A percentile compares a stretch with the other conserved stretches of the same genome.
Evolutionary conservation across 2,329 filamentous ascomycete genomes (phyloP).

Genomic region (Alternaria solani): DNA sequence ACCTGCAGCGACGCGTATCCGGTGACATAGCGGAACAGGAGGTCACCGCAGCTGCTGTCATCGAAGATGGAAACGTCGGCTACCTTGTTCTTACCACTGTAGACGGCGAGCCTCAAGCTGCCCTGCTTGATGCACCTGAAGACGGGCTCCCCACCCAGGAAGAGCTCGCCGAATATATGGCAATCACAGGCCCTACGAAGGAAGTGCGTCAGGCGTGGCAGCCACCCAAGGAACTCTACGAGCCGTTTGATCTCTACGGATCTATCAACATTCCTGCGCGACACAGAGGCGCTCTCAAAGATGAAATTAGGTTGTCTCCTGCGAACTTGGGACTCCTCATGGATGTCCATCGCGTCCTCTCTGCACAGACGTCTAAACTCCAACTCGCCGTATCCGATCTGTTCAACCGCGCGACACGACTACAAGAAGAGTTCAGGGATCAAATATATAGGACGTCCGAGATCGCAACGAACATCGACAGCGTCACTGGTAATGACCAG

Average conservation of each 20-base stretch:
- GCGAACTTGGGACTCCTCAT: slow-evolving; percentile 76
- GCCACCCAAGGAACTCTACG: slow-evolving; percentile 67
- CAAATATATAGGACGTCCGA: slow-evolving; percentile 73
- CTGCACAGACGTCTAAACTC: slow-evolving; percentile 72
- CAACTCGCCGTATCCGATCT: slow-evolving; percentile 75
- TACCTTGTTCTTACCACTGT: slow-evolving; percentile 64
- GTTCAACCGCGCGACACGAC: slow-evolving; percentile 73
- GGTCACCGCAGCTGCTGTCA: slow-evolving; percentile 60
- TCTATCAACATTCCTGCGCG: slow-evolving; percentile 68
- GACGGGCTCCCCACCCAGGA: slow-evolving; percentile 38
- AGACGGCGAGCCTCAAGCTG: slow-evolving; percentile 59
- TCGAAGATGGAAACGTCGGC: slow-evolving; percentile 65
- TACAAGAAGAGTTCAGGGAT: slow-evolving; percentile 72
- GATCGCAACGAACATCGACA: slow-evolving; percentile 71
- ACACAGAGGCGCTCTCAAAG: slow-evolving; percentile 68
- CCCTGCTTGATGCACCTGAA: slow-evolving; percentile 60
- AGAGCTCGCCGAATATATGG: slow-evolving; percentile 38
- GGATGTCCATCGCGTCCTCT: slow-evolving; percentile 74
- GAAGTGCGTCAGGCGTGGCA: slow-evolving; percentile 73
- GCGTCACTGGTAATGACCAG: slow-evolving; percentile 67
- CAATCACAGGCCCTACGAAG: slow-evolving; percentile 22
- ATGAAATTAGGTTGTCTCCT: slow-evolving; percentile 74
- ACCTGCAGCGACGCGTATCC: slow-evolving; percentile 51
- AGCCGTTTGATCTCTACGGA: slow-evolving; percentile 63
- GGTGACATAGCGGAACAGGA: slow-evolving; percentile 29